Base-by-base conservation (phyloP, 2,329 filamentous ascomycete genomes). In the Fusarium sp. region DNA sequence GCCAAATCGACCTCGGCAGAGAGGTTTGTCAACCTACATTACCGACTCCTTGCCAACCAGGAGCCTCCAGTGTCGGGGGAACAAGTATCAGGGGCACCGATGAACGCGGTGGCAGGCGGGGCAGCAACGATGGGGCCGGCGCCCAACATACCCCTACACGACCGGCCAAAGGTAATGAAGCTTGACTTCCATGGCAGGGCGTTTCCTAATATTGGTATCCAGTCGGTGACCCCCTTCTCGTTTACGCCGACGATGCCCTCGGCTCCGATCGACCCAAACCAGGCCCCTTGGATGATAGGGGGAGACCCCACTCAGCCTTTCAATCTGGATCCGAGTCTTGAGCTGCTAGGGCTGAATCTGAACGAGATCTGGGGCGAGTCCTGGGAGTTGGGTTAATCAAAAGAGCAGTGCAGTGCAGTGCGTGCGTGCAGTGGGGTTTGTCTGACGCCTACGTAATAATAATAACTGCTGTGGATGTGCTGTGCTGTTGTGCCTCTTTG, bases 1-100 rank as follows among this genome's bases (percentile, higher is more conserved):
- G 89, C 89, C 65, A 91, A 90, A 79, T 88, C 88, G 5, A 86
- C 86, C 6, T 88, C 88, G 4, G 88, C 89, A 2, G 88, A 91
- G 80, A 83, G 88, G 20, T 91, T 91, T 74, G 86, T 91, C 73
- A 86, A 85, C 66, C 80, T 91, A 33, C 88, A 91, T 79, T 89
- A 88, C 76, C 87, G 87, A 74, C 83, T 91, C 61, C 79, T 90
- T 24, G 86, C 87, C 5, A 87, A 88, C 66, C 88, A 90, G 77
- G 86, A 89, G 24, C 82, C 84, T 11, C 81, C 84, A 1, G 80
- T 81, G 31, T 78, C 82, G 8, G 80, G 81, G 8, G 81, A 77
- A 22, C 73, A 77, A 35, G 57, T 73, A 51, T 73, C 79, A 33
- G 70, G 68, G 42, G 69, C 78, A 24, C 65, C 77, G 35, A 71